Evolutionary conservation across 495 filamentous ascomycete species (phyloP).

Genomic region (Daldinia decipiens): DNA sequence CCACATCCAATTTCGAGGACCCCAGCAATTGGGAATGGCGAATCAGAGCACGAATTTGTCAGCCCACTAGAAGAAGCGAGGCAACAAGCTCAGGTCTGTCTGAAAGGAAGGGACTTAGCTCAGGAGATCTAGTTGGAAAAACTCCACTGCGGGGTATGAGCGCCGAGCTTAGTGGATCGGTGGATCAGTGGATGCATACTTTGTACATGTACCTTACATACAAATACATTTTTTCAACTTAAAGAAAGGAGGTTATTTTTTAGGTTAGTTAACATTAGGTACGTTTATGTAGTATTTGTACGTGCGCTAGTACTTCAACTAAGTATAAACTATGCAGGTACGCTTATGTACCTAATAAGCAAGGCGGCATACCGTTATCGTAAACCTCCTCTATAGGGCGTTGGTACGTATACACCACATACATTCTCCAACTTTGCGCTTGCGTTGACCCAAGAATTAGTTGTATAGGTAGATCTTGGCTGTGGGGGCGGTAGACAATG

Average conservation of each 20-base stretch:
- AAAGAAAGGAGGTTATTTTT: too few species aligned
- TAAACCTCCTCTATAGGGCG: neutral
- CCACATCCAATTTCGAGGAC: constrained; percentile 36
- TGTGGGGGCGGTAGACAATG: neutral
- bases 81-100: neutral
- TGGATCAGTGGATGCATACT: too few species aligned
- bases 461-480: neutral
- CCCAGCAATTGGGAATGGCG: neutral
- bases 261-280: too few species aligned
- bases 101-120: neutral
- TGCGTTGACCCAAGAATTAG: too few species aligned
- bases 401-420: neutral
- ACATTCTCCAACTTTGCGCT: too few species aligned
- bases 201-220: too few species aligned
- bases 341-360: neutral
- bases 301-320: too few species aligned
- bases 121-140: neutral
- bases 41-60: constrained; percentile 17
- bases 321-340: neutral
- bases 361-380: neutral
- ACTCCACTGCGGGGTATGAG: constrained; percentile 1
- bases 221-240: too few species aligned
- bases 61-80: constrained; percentile 3
- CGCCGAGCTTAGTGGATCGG: neutral
- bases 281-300: too few species aligned